phyloP scores from a whole-genome alignment of 2,329 filamentous ascomycete species.

The Talaromyces islandicus region DNA sequence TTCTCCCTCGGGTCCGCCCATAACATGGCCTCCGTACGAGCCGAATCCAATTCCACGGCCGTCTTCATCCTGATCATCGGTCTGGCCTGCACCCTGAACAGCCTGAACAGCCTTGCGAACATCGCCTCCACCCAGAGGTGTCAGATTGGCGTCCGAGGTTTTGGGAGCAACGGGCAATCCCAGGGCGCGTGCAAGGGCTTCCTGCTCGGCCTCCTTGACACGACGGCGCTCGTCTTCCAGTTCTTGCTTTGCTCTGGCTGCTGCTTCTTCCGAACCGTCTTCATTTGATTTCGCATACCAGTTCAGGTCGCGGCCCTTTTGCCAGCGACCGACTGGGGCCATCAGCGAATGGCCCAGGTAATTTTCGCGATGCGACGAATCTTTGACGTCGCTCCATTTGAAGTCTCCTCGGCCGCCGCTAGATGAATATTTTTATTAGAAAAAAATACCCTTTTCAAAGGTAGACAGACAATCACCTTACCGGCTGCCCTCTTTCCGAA shows the following conservation, averaged over 20 bases:
- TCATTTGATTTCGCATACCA: conserved; percentile 61
- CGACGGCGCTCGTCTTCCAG: conserved; percentile 70
- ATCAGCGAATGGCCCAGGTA: conserved; percentile 87
- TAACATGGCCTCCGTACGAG: conserved; percentile 27
- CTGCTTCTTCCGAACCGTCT: conserved; percentile 33
- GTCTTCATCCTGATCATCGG: conserved; percentile 21
- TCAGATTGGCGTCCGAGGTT: conserved; percentile 55
- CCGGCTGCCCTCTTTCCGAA: conserved; percentile 83
- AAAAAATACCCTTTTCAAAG: not conserved
- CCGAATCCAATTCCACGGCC: conserved; percentile 29
- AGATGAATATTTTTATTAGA: conserved; percentile 11
- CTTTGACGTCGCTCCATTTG: conserved; percentile 91
- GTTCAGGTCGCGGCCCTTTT: conserved; percentile 64
- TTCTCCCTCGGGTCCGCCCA: conserved; percentile 22
- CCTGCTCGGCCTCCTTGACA: conserved; percentile 88
- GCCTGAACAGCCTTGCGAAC: conserved; percentile 50
- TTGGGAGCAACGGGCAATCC: conserved; percentile 66
- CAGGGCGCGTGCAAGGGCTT: conserved; percentile 76
- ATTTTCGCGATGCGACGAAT: conserved; percentile 80
- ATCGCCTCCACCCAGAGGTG: conserved; percentile 57
- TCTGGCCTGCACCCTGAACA: conserved; percentile 36
- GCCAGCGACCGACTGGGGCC: conserved; percentile 88
- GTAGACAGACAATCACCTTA: conserved; percentile 25
- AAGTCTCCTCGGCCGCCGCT: conserved; percentile 87
- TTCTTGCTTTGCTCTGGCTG: conserved; percentile 48